Evolutionary conservation across 2,329 filamentous ascomycete genomes (phyloP).

Genomic region (Tolypocladium tropicale): DNA sequence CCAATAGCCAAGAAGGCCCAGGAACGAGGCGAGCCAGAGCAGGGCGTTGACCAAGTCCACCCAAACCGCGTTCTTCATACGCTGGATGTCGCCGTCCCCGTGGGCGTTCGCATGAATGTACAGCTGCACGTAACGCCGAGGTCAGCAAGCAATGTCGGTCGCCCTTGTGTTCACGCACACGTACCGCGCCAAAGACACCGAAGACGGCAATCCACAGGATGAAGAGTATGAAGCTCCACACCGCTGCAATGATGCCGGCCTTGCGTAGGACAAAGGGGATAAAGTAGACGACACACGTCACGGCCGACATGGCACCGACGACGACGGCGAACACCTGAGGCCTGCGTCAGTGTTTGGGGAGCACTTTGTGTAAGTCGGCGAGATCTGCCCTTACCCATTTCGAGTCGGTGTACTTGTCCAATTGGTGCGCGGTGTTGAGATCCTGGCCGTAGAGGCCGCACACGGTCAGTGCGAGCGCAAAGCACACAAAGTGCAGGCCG

Average conservation of each 20-base stretch:
- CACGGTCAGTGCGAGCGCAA: slow-evolving; percentile 66
- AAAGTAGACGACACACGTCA: slow-evolving; percentile 56
- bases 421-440: slow-evolving; percentile 42
- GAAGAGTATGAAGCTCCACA: slow-evolving; percentile 63
- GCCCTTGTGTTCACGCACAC: slow-evolving; percentile 3
- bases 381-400: slow-evolving; percentile 52
- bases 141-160: not conserved
- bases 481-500: slow-evolving; percentile 62
- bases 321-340: slow-evolving; percentile 60
- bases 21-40: slow-evolving; percentile 60
- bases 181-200: slow-evolving; percentile 65
- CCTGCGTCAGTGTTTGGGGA: not conserved
- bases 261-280: slow-evolving; percentile 49
- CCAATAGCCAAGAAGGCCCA: slow-evolving; percentile 48
- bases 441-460: slow-evolving; percentile 70
- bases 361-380: not conserved
- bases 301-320: slow-evolving; percentile 52
- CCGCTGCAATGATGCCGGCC: slow-evolving; percentile 39
- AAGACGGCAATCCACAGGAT: slow-evolving; percentile 76
- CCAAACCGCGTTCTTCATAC: slow-evolving; percentile 86
- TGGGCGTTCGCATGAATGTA: slow-evolving; percentile 62
- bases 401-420: slow-evolving; percentile 42
- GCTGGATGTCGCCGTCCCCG: slow-evolving; percentile 50
- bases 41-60: slow-evolving; percentile 65
- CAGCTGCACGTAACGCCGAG: slow-evolving; percentile 30